Evolutionary conservation across 2,329 filamentous ascomycete genomes (phyloP), one percentile per base, ranked within the genome.

Genomic region (Pyrenophora seminiperda): DNA sequence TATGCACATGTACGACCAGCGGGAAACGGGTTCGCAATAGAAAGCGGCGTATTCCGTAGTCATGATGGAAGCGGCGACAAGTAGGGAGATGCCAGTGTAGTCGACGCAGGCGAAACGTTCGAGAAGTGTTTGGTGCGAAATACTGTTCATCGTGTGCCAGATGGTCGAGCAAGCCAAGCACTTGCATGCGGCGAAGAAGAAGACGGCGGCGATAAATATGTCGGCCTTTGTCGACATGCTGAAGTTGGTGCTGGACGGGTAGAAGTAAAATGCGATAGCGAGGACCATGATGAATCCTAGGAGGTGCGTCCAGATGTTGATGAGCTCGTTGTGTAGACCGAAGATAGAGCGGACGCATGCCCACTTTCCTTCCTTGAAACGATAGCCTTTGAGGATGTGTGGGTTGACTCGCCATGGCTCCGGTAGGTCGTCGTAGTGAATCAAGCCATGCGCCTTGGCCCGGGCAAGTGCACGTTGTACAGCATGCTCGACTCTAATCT

Each of bases 61-160:
- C 83, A 97, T 91, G 76, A 99, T 99, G 48, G 90, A 96, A 7
- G 94, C 91, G 2, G 94, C 91, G 43, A 99, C 94, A 19, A 99
- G 83, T 41, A 99, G 80, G 1, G 92, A 96, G 61, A 99, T 99
- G 47, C 94, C 94, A 0, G 94, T 97, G 76, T 99, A 99, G 74
- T 99, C 94, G 51, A 99, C 91, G 72, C 94, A 99, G 14, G 94
- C 94, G 67, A 99, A 97, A 54, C 91, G 88, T 71, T 96, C 94
- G 76, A 99, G 88, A 33, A 96, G 83, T 15, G 86, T 84, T 66
- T 96, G 87, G 61, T 96, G 90, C 14, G 93, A 91, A 46, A 97
- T 95, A 64, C 90, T 91, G 77, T 93, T 96, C 91, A 99, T 97
- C 19, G 94, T 97, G 77, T 99, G 94, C 94, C 94, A 99, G 68